Conservation (phyloP, 2,329 filamentous ascomycete genomes). For the Fusarium sp. region DNA sequence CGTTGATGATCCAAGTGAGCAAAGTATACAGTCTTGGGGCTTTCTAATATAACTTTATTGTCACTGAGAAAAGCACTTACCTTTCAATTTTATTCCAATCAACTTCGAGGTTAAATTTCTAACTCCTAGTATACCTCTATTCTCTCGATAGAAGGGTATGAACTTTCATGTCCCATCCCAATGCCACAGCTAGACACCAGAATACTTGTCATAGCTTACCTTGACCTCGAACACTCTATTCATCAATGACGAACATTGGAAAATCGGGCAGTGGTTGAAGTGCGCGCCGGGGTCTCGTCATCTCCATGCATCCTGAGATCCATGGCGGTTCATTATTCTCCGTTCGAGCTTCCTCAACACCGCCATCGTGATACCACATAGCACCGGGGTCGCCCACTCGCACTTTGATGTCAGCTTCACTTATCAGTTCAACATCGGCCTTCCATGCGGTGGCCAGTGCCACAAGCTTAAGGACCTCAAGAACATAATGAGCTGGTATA, state of each 20-base stretch:
- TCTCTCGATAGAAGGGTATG: not conserved
- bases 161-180: not conserved
- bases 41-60: not conserved
- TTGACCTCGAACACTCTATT: not conserved
- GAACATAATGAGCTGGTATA: constrained; percentile 1
- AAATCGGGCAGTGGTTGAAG: not conserved
- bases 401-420: not conserved
- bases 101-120: not conserved
- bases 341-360: not conserved
- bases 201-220: not conserved
- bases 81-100: not conserved
- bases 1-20: not conserved
- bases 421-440: not conserved
- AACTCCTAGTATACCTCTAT: too few species aligned
- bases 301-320: not conserved
- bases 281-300: not conserved
- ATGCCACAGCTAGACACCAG: not conserved
- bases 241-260: not conserved
- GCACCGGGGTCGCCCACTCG: not conserved
- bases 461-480: constrained; percentile 19
- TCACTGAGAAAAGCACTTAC: not conserved
- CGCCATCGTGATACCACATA: not conserved
- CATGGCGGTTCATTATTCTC: not conserved
- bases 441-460: constrained; percentile 16
- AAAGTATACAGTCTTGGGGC: not conserved